These are phyloP conservation scores for Aureoboletus auriporus DNA, from an alignment of 768 basidiomycete species.

Conservation along the genomic window DNA sequence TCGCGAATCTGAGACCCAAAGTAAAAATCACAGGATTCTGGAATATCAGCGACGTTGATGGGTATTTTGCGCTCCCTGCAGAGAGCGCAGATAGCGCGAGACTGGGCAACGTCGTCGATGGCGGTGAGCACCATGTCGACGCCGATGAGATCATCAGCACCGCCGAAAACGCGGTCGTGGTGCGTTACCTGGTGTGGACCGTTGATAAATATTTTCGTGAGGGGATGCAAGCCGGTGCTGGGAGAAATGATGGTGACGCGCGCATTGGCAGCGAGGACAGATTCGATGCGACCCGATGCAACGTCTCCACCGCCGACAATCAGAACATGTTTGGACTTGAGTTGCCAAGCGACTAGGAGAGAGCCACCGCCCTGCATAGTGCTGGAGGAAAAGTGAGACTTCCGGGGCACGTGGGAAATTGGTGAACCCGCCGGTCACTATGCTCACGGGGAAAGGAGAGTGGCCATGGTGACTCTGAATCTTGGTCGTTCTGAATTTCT, in stretches of 20 bases:
- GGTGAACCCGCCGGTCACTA: background rate
- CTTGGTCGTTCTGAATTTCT: background rate
- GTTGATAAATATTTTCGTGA: conserved; percentile 51
- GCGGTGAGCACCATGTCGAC: conserved; percentile 90
- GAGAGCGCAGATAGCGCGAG: conserved; percentile 65
- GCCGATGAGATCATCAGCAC: conserved; percentile 60
- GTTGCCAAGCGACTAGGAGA: conserved; percentile 91
- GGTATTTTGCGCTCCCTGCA: conserved; percentile 71
- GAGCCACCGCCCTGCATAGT: conserved; percentile 52
- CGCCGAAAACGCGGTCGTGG: conserved; percentile 63
- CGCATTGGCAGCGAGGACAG: conserved; percentile 79
- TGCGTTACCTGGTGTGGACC: conserved; percentile 52
- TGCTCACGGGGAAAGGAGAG: conserved; percentile 1
- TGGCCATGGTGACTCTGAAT: conserved; percentile 20
- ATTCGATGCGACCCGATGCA: conserved; percentile 83
- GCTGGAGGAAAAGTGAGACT: no score
- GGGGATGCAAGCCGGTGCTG: conserved; percentile 54
- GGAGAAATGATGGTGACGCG: conserved; percentile 78
- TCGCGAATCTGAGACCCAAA: conserved; percentile 91
- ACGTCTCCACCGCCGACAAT: conserved; percentile 94
- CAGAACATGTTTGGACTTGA: conserved; percentile 77
- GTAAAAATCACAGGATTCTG: conserved; percentile 95
- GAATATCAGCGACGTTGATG: conserved; percentile 96
- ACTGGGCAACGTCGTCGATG: conserved; percentile 76
- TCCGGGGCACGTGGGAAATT: no score